phyloP scores from a whole-genome alignment of 345 rosid genomes.

The Abelmoschus esculentus region DNA sequence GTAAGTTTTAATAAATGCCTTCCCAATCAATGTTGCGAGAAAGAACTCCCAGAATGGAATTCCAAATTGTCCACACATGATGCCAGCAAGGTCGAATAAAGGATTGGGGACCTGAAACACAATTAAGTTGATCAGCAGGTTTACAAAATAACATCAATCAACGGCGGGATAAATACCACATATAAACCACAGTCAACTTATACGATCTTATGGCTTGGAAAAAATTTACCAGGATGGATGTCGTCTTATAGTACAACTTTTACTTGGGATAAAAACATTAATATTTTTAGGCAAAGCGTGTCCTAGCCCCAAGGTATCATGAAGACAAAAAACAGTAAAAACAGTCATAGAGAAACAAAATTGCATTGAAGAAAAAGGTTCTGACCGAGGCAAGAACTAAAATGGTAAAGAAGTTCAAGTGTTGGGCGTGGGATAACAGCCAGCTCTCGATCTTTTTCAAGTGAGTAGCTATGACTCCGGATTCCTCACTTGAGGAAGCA shows the following conservation, averaged over 20 bases:
- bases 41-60: constrained; percentile 88
- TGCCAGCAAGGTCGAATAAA: constrained; percentile 96
- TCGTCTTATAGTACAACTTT: neutral
- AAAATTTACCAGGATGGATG: neutral
- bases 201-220: neutral
- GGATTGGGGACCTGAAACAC: constrained; percentile 89
- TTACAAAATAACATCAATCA: constrained; percentile 1
- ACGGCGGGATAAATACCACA: neutral
- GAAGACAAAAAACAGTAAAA: neutral
- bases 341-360: neutral
- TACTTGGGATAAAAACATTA: neutral
- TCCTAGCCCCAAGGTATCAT: neutral
- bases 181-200: neutral
- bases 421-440: constrained; percentile 66
- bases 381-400: constrained; percentile 96
- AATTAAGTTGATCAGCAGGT: neutral
- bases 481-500: constrained; percentile 47
- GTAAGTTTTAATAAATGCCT: constrained; percentile 89
- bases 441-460: constrained; percentile 51
- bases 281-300: neutral
- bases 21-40: constrained; percentile 78
- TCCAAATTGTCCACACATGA: constrained; percentile 98
- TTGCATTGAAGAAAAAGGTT: neutral
- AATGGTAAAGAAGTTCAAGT: constrained; percentile 82
- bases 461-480: constrained; percentile 49